Base-by-base conservation (phyloP, 2,329 filamentous ascomycete genomes). In the Raffaelea deltoideospora region DNA sequence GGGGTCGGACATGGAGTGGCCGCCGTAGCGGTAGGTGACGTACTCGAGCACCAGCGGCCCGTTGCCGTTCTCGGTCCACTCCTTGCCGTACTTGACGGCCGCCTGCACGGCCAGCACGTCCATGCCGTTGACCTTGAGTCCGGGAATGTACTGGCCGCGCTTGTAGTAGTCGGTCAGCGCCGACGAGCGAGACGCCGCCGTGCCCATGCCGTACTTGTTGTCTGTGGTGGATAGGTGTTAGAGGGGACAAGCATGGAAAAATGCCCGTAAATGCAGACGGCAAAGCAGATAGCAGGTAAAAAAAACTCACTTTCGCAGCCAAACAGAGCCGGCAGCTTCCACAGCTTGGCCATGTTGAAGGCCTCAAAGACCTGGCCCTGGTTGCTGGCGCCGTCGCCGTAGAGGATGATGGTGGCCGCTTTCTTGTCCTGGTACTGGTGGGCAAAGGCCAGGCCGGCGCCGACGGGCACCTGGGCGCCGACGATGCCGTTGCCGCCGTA, bases 121-220 rank as follows among this genome's bases (percentile, higher is more conserved):
- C 90, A 98, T 98, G 56, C 85, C 90, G 67, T 98, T 98, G 62
- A 98, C 85, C 76, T 98, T 98, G 53, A 98, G 76, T 67, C 90
- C 90, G 40, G 90, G 88, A 50, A 98, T 98, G 72, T 96, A 98
- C 68, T 98, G 90, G 48, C 90, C 90, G 65, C 90, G 88, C 79
- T 96, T 96, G 77, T 98, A 96, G 79, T 98, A 98, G 63, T 98
- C 90, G 60, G 90, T 96, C 57, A 95, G 67, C 52, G 90, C 90
- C 42, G 90, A 88, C 43, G 90, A 87, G 53, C 90, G 86, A 63
- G 80, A 79, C 49, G 90, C 88, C 43, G 90, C 82, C 45, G 90
- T 98, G 65, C 90, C 90, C 90, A 98, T 98, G 61, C 90, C 90
- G 61, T 98, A 98, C 67, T 98, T 98, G 81, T 98, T 98, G 76